phyloP scores from a whole-genome alignment of 2,329 filamentous ascomycete species.

The Dactylellina leptospora region DNA sequence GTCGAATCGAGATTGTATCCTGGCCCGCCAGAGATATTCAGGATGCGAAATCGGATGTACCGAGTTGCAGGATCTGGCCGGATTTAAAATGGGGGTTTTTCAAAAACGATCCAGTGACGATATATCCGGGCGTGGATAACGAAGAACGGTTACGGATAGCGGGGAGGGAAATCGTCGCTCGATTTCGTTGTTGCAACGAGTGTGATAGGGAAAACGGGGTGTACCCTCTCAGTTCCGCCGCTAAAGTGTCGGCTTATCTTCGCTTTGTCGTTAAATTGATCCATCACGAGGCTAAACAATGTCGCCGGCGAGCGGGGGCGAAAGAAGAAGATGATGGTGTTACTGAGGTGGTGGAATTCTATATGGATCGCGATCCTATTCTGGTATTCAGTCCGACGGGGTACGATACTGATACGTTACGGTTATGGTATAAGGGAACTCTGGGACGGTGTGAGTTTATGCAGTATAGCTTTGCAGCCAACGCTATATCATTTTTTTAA shows the following conservation, averaged over 20 bases:
- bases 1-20: conserved; percentile 13
- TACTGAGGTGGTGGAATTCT: conserved; percentile 22
- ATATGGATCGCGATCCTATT: conserved; percentile 24
- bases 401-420: conserved; percentile 32
- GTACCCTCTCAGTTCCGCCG: neutral
- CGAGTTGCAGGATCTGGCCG: conserved; percentile 25
- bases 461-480: no score
- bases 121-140: conserved; percentile 12
- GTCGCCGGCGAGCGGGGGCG: neutral
- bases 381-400: conserved; percentile 23
- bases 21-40: no score
- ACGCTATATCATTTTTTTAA: no score
- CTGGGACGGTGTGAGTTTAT: neutral
- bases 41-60: neutral
- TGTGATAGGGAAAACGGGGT: conserved; percentile 17
- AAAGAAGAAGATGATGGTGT: neutral
- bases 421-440: conserved; percentile 27
- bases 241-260: conserved; percentile 13
- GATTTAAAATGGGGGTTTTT: conserved; percentile 27
- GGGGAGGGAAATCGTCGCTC: conserved; percentile 18
- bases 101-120: conserved; percentile 26
- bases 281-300: conserved; percentile 3
- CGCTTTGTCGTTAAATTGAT: conserved; percentile 10
- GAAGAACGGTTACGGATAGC: conserved; percentile 6
- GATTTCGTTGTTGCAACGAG: conserved; percentile 8